These are phyloP conservation scores for Diplocarpon rosae DNA, from an alignment of 2,329 filamentous ascomycete species.

Conservation along the genomic window DNA sequence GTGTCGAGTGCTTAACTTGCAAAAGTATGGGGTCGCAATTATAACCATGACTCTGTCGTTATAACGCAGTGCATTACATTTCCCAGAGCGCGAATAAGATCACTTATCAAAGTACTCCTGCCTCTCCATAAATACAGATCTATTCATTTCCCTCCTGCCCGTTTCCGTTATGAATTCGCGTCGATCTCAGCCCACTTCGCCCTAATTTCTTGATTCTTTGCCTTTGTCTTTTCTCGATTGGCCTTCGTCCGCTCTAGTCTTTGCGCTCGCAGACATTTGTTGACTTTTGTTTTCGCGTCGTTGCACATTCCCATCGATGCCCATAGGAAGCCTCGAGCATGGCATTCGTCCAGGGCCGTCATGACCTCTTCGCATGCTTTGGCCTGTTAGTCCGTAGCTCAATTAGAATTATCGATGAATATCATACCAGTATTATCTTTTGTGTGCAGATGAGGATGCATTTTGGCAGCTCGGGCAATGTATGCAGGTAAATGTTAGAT, in stretches of 20 bases:
- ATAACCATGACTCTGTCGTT: conserved; percentile 3
- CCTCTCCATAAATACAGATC: not conserved
- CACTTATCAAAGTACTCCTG: no score
- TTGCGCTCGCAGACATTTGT: conserved; percentile 72
- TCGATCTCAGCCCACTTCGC: conserved; percentile 71
- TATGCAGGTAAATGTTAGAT: not conserved
- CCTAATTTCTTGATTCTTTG: conserved; percentile 64
- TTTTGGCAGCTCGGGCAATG: conserved; percentile 33
- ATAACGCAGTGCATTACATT: conserved; percentile 10
- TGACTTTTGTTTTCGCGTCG: conserved; percentile 71
- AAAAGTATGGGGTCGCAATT: not conserved
- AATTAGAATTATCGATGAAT: not conserved
- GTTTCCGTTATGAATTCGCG: conserved; percentile 43
- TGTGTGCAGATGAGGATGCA: conserved; percentile 97
- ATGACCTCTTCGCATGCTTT: conserved; percentile 92
- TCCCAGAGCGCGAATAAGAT: conserved; percentile 9
- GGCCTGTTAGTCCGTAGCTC: conserved; percentile 11
- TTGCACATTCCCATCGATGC: conserved; percentile 89
- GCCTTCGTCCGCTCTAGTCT: conserved; percentile 64
- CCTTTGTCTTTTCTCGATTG: conserved; percentile 61
- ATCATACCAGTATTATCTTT: conserved; percentile 73
- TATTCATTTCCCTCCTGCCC: not conserved
- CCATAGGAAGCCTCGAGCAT: conserved; percentile 82
- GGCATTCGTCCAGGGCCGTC: conserved; percentile 88
- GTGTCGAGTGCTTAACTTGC: not conserved